These are phyloP conservation scores for Malus hybrid DNA, from an alignment of 331 rosid species.

Conservation along the genomic window DNA sequence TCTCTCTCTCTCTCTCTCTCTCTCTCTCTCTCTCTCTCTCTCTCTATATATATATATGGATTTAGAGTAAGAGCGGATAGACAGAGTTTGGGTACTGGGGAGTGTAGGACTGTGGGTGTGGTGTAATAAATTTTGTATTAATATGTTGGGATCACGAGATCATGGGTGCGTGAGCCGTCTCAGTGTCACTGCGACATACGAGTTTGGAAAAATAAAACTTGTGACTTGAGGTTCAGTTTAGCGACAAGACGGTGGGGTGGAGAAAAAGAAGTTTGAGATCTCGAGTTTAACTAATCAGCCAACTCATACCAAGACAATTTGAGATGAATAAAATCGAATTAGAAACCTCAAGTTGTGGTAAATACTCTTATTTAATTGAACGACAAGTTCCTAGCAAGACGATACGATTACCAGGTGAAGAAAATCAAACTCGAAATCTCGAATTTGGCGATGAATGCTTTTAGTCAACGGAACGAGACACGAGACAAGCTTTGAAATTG, in stretches of 20 bases:
- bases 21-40: no score
- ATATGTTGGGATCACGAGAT: background rate
- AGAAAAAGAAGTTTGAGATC: background rate
- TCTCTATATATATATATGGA: no score
- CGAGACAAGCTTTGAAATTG: background rate
- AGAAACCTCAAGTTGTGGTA: background rate
- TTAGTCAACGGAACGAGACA: background rate
- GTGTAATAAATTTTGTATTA: background rate
- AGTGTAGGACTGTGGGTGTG: background rate
- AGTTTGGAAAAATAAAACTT: background rate
- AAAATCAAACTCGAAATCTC: no score
- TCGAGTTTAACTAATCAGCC: background rate
- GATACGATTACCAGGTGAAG: no score
- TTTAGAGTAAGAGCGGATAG: background rate
- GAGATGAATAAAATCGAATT: no score
- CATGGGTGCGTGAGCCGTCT: background rate
- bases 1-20: no score
- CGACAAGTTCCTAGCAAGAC: rapidly evolving
- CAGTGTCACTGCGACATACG: background rate
- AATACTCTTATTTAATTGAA: no score
- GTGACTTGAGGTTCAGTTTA: rapidly evolving
- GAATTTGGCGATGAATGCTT: background rate
- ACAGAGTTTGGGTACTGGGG: background rate
- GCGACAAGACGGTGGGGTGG: background rate
- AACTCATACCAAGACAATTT: background rate